Base-by-base conservation (phyloP, 495 filamentous ascomycete genomes). In the Talaromyces nanjingensis region DNA sequence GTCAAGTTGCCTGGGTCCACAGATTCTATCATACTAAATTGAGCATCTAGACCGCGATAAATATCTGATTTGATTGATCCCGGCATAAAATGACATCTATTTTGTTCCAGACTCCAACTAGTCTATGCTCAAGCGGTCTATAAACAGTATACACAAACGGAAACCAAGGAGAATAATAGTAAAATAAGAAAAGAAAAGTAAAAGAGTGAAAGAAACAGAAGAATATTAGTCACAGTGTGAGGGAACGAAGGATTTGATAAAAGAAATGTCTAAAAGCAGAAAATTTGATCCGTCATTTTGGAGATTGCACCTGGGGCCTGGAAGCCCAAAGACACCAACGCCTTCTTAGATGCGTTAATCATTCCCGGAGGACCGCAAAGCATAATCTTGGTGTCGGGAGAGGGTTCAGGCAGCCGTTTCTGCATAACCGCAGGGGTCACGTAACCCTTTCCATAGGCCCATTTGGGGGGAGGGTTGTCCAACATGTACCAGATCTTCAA, bases 401-500 rank as follows among this genome's bases (percentile, higher is more conserved):
- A 61, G 1, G 68, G 60, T 1, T 33, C 57, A 20, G 72, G 72
- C 29, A 77, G 62, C 12, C 63, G 64, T 63, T 69, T 61, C 16
- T 33, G 33, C 63, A 76, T 63, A 29, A 74, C 70, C 16, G 31
- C 27, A 18, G 34, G 61, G 55, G 69, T 67, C 56, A 74, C 72
- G 62, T 69, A 73, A 4, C 72, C 71, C 8, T 55, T 67, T 31
- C 72, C 72, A 62, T 69, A 74, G 6, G 45, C 31, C 72, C 72
- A 74, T n/a, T 65, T 56, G 55, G 68, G 59, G 2, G 69, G 65
- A 20, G 77, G 68, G 7, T 71, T 63, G 56, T 77, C 74, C 4
- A 86, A 63, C 55, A 83, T 70, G 60, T 84, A 82, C 63, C 74
- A 71, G 11, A 83, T 68, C 64, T 71, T 75, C 54, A 86, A 71